These are phyloP conservation scores for Tylopilus cervinicoccineus DNA, from an alignment of 768 basidiomycete species.

Conservation along the genomic window DNA sequence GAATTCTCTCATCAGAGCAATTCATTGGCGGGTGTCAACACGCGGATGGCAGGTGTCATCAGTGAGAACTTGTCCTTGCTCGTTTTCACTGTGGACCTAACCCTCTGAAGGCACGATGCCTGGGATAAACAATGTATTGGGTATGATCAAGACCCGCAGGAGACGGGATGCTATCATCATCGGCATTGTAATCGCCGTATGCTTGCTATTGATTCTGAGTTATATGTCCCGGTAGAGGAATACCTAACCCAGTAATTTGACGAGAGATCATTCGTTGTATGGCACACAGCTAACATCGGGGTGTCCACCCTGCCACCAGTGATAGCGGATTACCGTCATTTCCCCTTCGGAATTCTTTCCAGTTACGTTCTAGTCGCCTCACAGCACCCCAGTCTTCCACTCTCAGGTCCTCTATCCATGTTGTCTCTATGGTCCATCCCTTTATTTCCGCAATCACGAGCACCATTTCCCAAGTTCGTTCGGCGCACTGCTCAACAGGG, in stretches of 20 bases:
- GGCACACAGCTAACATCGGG: background rate
- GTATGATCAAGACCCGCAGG: slow-evolving; percentile 90
- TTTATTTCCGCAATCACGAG: slow-evolving; percentile 67
- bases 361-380: slow-evolving; percentile 64
- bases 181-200: slow-evolving; percentile 84
- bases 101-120: slow-evolving; percentile 70
- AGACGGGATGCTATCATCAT: slow-evolving; percentile 87
- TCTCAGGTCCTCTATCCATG: slow-evolving; percentile 42
- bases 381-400: slow-evolving; percentile 58
- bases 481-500: slow-evolving; percentile 52
- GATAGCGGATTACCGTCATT: slow-evolving; percentile 30
- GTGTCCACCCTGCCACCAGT: background rate
- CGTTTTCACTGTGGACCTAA: slow-evolving; percentile 1
- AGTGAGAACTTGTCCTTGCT: slow-evolving; percentile 43
- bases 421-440: slow-evolving; percentile 69
- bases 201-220: slow-evolving; percentile 58
- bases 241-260: slow-evolving; percentile 1
- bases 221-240: slow-evolving; percentile 38
- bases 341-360: slow-evolving; percentile 55
- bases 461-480: slow-evolving; percentile 76
- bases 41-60: slow-evolving; percentile 78
- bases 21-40: slow-evolving; percentile 73
- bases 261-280: background rate
- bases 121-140: slow-evolving; percentile 87
- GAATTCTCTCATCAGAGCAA: slow-evolving; percentile 84